phyloP scores from a whole-genome alignment of 768 basidiomycete species.

The Suillus variegatus region DNA sequence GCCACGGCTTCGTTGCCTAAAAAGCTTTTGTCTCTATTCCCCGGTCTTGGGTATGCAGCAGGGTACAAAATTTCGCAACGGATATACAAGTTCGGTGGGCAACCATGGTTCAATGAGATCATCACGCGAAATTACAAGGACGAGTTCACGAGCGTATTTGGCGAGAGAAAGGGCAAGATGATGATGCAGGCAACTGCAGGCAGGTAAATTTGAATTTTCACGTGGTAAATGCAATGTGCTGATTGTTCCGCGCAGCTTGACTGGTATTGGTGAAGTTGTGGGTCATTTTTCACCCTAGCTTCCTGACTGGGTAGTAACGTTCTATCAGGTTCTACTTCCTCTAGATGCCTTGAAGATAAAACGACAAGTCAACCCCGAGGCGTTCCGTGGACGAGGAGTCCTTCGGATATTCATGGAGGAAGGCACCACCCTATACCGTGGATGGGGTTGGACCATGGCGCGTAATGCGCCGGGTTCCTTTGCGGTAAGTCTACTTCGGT shows the following conservation, averaged over 20 bases:
- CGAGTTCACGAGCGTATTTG: conserved; percentile 82
- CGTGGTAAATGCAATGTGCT: not conserved
- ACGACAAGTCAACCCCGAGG: conserved; percentile 97
- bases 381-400: conserved; percentile 92
- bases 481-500: conserved; percentile 58
- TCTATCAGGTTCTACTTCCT: conserved; percentile 78
- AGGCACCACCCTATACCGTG: conserved; percentile 89
- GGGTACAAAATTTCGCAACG: conserved; percentile 96
- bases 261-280: conserved; percentile 93
- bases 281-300: conserved; percentile 18
- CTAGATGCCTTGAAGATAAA: conserved; percentile 98
- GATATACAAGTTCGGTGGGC: conserved; percentile 97
- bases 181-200: conserved; percentile 95
- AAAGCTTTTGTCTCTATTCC: conserved; percentile 92
- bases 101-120: conserved; percentile 96
- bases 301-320: not conserved
- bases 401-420: conserved; percentile 91
- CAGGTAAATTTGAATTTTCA: conserved; percentile 51
- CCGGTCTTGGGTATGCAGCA: conserved; percentile 96
- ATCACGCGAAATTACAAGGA: conserved; percentile 80
- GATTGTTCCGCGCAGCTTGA: conserved; percentile 44
- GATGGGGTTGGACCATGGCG: conserved; percentile 99
- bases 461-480: conserved; percentile 96
- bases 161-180: conserved; percentile 93
- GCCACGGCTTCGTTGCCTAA: conserved; percentile 64